A percentile compares a stretch with the other conserved stretches of the same genome.
These are phyloP conservation scores for Malassezia sympodialis DNA, from an alignment of 1,284 basidiomycete genomes.

Conservation along the genomic window DNA sequence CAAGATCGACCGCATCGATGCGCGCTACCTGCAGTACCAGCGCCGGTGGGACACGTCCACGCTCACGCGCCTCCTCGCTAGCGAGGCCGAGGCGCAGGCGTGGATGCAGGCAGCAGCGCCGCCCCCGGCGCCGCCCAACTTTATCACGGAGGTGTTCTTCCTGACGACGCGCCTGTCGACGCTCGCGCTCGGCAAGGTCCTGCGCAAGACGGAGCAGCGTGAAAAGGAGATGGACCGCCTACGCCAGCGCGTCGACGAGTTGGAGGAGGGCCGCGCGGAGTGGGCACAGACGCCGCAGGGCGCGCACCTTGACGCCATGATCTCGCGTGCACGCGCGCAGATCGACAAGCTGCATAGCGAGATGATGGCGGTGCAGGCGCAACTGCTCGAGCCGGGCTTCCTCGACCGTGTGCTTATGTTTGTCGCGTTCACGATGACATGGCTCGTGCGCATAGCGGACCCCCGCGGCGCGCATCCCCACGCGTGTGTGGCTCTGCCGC, in stretches of 20 bases:
- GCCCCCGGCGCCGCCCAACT: conserved; percentile 56
- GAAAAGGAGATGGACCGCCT: conserved; percentile 53
- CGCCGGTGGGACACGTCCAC: conserved; percentile 31
- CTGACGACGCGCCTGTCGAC: conserved; percentile 50
- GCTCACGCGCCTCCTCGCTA: conserved; percentile 43
- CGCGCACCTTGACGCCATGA: conserved; percentile 45
- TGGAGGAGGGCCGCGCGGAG: conserved; percentile 53
- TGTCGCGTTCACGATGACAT: conserved; percentile 79
- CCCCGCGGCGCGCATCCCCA: conserved; percentile 67
- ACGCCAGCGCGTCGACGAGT: conserved; percentile 66
- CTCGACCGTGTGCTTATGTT: conserved; percentile 71
- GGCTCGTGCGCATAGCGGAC: conserved; percentile 88
- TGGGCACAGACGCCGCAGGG: conserved; percentile 29
- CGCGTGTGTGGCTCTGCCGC: conserved; percentile 51
- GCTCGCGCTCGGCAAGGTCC: conserved; percentile 50
- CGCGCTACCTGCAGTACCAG: conserved; percentile 55
- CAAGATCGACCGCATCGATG: conserved; percentile 78
- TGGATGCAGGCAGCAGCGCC: conserved; percentile 22
- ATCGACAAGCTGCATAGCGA: conserved; percentile 45
- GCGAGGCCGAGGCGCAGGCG: conserved; percentile 36
- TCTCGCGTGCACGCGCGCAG: conserved; percentile 39
- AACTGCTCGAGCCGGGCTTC: conserved; percentile 76
- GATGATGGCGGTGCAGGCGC: conserved; percentile 70
- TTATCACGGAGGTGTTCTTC: conserved; percentile 92
- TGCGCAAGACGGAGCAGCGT: conserved; percentile 65